Base-by-base conservation (phyloP, 768 basidiomycete genomes). In the Lyophyllum atratum region DNA sequence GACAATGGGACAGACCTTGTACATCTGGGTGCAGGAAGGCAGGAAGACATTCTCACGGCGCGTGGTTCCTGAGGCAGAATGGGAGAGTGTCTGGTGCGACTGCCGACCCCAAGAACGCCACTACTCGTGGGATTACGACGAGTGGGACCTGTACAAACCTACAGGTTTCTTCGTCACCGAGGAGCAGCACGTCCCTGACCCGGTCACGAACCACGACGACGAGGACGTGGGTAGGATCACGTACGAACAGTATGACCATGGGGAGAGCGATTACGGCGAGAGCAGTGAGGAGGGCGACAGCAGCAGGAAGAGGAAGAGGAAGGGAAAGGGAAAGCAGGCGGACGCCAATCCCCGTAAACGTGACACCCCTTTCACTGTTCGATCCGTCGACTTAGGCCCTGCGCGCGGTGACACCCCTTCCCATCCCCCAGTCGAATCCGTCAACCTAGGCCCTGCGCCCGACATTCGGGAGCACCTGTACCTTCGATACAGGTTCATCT, bases 121-220 rank as follows among this genome's bases (percentile, higher is more conserved):
- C 26, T 58, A 47, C 12, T 6, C 51, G 7, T 9, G 2, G 2
- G 33, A 14, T 17, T 25, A 40, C 1, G 10, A 24, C 12, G 56
- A 58, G 19, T 58, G 56, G 56, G 31, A 58, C 21, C 56, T 58
- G 6, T 17, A 47, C 19, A 48, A 15, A 15, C 31, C 21, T 2
- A 24, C 37, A 6, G 26, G 45, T 19, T 17, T 28, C 43, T 9
- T 31, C 31, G 52, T 43, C 42, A 28, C 2, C 11, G 52, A 45
- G 15, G 25, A 45, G n/a, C 15, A 29, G 4, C 42, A 19, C 28
- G 2, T 31, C 15, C 34, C 29, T 14, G 0, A 1, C 1, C 21
- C 22, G 21, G 14, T 11, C 31, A 24, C 14, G 9, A 33, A 17
- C 11, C 5, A 6, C 6, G 29, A 31, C 29, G n/a, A 31, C 11